Percentiles rank a stretch among this genome's conserved stretches.
Evolutionary conservation across 768 basidiomycete species (phyloP).

Genomic region (Suillus tomentosus): DNA sequence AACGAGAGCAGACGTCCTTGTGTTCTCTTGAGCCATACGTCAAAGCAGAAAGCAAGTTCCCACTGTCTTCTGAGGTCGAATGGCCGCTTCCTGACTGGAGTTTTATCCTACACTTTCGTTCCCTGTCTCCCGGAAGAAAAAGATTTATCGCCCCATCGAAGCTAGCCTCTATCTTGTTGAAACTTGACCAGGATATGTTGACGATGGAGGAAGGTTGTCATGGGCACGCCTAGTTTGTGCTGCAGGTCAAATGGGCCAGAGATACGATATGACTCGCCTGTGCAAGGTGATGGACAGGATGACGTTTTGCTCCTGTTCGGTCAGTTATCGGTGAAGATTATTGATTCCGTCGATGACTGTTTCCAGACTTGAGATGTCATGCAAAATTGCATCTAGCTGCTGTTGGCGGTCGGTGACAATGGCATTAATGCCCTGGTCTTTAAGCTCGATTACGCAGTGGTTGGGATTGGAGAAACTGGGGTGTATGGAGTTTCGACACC

Average conservation of each 20-base stretch:
- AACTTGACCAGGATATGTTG: too few species aligned
- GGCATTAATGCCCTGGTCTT: background rate
- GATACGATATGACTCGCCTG: slow-evolving; percentile 25
- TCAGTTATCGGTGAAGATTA: slow-evolving; percentile 16
- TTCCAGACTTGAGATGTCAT: background rate
- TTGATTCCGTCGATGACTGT: slow-evolving; percentile 17
- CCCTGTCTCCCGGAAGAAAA: too few species aligned
- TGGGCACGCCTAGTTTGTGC: slow-evolving; percentile 31
- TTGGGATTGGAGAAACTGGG: too few species aligned
- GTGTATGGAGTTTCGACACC: background rate
- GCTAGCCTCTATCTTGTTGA: too few species aligned
- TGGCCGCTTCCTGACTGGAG: slow-evolving; percentile 13
- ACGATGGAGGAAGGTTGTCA: slow-evolving; percentile 17
- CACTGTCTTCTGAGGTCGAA: too few species aligned
- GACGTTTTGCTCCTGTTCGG: slow-evolving; percentile 9
- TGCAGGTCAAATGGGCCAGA: slow-evolving; percentile 25
- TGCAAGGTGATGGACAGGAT: slow-evolving; percentile 13
- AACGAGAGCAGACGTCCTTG: background rate
- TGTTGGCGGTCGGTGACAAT: background rate
- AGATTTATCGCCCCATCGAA: slow-evolving; percentile 26
- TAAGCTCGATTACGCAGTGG: background rate
- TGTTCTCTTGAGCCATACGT: background rate
- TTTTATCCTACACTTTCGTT: too few species aligned
- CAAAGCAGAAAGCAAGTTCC: background rate
- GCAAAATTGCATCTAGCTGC: too few species aligned